Conservation (phyloP, 163 green algal genomes). For the Volvox carteri region DNA sequence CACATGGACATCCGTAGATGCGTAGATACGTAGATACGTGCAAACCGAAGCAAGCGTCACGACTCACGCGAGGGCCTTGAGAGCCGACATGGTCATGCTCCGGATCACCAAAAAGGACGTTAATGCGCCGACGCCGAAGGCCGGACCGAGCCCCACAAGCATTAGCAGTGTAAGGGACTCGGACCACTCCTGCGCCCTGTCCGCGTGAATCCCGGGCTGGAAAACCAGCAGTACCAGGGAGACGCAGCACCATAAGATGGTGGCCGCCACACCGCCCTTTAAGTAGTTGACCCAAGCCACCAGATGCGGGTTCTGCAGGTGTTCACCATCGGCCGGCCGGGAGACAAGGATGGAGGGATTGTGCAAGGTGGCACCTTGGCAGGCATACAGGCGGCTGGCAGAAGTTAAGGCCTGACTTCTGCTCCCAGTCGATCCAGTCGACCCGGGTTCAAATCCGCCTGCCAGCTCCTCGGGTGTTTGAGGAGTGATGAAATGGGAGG, state of each 20-base stretch:
- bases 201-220: not conserved
- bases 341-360: not conserved
- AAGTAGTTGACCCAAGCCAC: conserved; percentile 47
- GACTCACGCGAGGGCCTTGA: conserved; percentile 31
- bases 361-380: too few species aligned
- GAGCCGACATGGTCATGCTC: not conserved
- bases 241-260: conserved; percentile 26
- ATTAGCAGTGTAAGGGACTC: not conserved
- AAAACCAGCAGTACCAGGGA: conserved; percentile 36
- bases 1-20: too few species aligned
- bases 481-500: too few species aligned
- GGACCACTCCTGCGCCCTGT: not conserved
- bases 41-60: not conserved
- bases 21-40: too few species aligned
- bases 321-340: not conserved
- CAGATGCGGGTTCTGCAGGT: conserved; percentile 1
- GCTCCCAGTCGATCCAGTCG: too few species aligned
- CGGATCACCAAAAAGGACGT: not conserved
- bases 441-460: too few species aligned
- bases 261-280: conserved; percentile 8
- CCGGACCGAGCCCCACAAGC: conserved; percentile 32
- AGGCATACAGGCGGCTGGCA: too few species aligned
- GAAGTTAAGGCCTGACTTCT: too few species aligned
- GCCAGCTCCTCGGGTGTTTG: too few species aligned
- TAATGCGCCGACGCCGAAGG: not conserved